Base-by-base conservation (phyloP, 192 early-diverging fungal species). In the Rhizophagus prolifer region DNA sequence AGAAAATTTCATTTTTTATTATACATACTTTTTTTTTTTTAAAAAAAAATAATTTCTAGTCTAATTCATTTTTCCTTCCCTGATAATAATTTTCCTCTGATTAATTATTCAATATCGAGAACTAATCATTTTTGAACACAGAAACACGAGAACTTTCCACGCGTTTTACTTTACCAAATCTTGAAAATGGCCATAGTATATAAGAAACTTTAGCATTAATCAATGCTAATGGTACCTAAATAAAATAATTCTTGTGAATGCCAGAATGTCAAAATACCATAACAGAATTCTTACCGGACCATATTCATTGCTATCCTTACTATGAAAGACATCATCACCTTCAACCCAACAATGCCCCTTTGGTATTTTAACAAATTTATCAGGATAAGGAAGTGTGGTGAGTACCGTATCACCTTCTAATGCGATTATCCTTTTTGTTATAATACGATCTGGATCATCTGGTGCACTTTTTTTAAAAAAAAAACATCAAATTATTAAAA, bases 351-450 rank as follows among this genome's bases (percentile, higher is more conserved):
- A 92, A 74, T 95, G 90, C 12, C 94, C 94, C 74, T 80, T 81
- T 34, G 94, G 94, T 14, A 95, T 82, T 59, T 84, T 83, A 9
- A 94, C 78, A 82, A 86, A 79, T 26, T 61, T 61, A 9, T 86
- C 80, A 54, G 81, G 81, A 59, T 84, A 81, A 1, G 85, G 83
- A 28, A 76, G 59, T 54, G 83, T 62, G 41, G 91, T 88, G 44
- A 84, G 78, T 14, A 94, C 87, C 8, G 86, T 86, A 79, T 97
- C 96, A 28, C 94, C 94, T 36, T 90, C 90, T 67, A 96, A 58
- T 2, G 91, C 96, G 31, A 95, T 86, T 69, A 97, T 91, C 34
- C 96, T 91, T 83, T 97, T 97, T 28, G 92, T 88, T 19, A 97
- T 87, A 34, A 85, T 80, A 58, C 82, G 72, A 61, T 92, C 85